Base-by-base conservation (phyloP, 495 filamentous ascomycete species). In the Neurospora sp. region DNA sequence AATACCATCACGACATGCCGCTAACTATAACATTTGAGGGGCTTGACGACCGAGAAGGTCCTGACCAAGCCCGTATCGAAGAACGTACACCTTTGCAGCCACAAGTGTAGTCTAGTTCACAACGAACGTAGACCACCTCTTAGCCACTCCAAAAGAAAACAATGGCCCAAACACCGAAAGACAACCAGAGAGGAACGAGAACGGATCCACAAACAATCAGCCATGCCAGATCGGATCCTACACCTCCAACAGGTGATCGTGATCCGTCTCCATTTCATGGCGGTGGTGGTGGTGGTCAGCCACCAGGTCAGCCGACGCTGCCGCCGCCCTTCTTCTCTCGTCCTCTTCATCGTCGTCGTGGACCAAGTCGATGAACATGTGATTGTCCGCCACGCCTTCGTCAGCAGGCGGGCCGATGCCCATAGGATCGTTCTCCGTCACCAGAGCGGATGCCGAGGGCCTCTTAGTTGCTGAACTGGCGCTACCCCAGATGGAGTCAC, bases 311-410 rank as follows among this genome's bases (percentile, higher is more conserved):
- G 76, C 27, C 17, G 45, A 35, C 14, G 22, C 69, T 40, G 72
- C 37, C 38, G 72, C 44, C 39, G 35, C 48, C 10, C 41, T n/a
- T 71, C n/a, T 38, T 4, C 35, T 31, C n/a, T 68, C 69, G 16
- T 83, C 79, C 0, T 84, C 84, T n/a, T 85, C 84, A 40, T 87
- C 85, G 38, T 85, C 85, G 22, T 84, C 78, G 70, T 87, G 84
- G 0, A 84, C 85, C 16, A 87, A 73, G 40, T 87, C 86, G 42
- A 82, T 78, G 74, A 87, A 88, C 83, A 88, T 86, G 76, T 81
- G 83, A 70, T 85, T 81, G 16, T 84, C 83, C 10, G 81, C 80
- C 10, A 80, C 81, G n/a, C 83, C 82, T 48, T 84, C 84, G 9
- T 82, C 77, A 3, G 82, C 81, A 65, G 53, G 53, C 3, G 77